Evolutionary conservation across 345 rosid species (phyloP).

Genomic region (Cardamine resedifolia): DNA sequence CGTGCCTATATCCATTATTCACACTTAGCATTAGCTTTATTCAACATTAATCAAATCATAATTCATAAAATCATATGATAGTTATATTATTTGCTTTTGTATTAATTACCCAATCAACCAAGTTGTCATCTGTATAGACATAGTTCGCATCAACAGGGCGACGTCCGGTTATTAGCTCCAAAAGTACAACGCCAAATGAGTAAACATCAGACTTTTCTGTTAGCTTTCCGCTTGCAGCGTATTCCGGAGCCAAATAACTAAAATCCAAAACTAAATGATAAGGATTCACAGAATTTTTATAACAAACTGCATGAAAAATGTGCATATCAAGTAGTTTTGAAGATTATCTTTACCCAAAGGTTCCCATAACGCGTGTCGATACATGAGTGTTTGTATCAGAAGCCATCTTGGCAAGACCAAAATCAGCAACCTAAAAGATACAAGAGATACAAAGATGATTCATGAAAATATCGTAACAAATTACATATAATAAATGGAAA

Average conservation of each 20-base stretch:
- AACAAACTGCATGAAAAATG: neutral
- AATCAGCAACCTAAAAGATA: conserved; percentile 53
- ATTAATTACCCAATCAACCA: conserved; percentile 82
- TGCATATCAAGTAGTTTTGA: neutral
- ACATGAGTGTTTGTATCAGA: conserved; percentile 85
- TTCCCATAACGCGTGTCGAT: conserved; percentile 96
- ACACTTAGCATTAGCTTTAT: conserved; percentile 8
- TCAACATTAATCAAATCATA: neutral
- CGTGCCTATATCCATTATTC: conserved; percentile 53
- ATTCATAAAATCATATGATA: neutral
- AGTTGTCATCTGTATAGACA: conserved; percentile 63
- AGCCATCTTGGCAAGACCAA: conserved; percentile 83
- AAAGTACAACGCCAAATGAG: conserved; percentile 83
- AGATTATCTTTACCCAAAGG: conserved; percentile 40
- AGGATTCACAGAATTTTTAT: neutral
- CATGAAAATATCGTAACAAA: neutral
- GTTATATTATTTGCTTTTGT: neutral
- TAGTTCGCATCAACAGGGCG: conserved; percentile 65
- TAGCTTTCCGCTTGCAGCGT: conserved; percentile 84
- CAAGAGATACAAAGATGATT: neutral
- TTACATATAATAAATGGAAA: no score
- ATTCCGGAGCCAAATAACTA: conserved; percentile 89
- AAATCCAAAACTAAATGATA: neutral
- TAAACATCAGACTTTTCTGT: conserved; percentile 85
- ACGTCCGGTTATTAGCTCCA: conserved; percentile 79